Base-by-base conservation (phyloP, 2,329 filamentous ascomycete species). In the Alternaria longipes region DNA sequence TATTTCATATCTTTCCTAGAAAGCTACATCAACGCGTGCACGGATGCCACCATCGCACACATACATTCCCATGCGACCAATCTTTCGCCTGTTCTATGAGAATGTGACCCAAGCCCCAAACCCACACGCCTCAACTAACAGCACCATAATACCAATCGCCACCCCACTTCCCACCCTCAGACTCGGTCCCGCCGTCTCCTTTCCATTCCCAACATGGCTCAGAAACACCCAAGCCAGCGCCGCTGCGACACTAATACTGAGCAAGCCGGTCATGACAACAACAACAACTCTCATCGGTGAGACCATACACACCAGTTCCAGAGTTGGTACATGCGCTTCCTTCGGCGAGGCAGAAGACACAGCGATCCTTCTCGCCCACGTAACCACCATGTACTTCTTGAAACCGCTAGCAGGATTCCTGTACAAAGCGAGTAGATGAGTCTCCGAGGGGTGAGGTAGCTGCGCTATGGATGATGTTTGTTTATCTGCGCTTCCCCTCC, bases 191-290 rank as follows among this genome's bases (percentile, higher is more conserved):
- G 11, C 22, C 16, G 7, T 36, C 14, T 16, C 16, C 14, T 8
- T 2, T 63, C 64, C 18, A 52, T 50, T 5, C 68, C 68, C n/a
- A 16, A n/a, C 34, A 16, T 38, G 34, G 1, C 36, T 3, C 36
- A 40, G 1, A 20, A 40, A 20, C 7, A 40, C n/a, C 36, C 36
- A 40, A 9, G n/a, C 3, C 36, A 40, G 2, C 0, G 16, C 61
- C 8, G 68, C 70, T 3, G 59, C 34, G 1, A 70, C 60, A 16
- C 65, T 65, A 2, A 68, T 38, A 4, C 42, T 41, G 11, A 75
- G 55, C 36, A 71, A 64, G 5, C 70, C 16, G 1, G 38, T 45
- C 14, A 75, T 30, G 3, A 66, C 72, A 2, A 55, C 14, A 2
- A 55, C 14, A 2, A 69, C 14, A 20, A 74, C 55, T 8, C 70